Conservation (phyloP, 768 basidiomycete genomes). For the Termitomyces sp. region DNA sequence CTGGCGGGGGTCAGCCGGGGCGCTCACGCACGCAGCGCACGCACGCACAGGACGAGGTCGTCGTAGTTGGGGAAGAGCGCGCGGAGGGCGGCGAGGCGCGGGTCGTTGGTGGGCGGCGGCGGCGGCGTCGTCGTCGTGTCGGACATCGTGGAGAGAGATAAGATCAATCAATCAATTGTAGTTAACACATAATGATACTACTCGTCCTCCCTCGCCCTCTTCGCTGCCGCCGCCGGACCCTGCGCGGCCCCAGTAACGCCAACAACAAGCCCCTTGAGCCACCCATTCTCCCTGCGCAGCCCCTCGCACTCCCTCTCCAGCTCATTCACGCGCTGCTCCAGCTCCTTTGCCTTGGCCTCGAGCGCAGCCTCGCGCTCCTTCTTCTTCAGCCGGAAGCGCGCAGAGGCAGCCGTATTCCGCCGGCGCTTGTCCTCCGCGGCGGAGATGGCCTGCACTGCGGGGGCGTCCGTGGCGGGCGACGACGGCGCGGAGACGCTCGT, state of each 20-base stretch:
- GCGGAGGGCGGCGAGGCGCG: constrained; percentile 48
- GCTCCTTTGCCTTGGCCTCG: constrained; percentile 79
- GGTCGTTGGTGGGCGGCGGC: constrained; percentile 22
- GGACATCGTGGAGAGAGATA: too few species aligned
- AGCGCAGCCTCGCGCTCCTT: constrained; percentile 91
- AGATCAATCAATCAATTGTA: background rate
- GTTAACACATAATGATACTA: constrained; percentile 8
- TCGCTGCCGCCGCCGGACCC: constrained; percentile 22
- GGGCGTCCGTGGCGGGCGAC: constrained; percentile 24
- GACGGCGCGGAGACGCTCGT: constrained; percentile 31
- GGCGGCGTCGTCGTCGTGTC: constrained; percentile 27
- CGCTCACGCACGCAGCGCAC: too few species aligned
- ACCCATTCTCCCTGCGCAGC: constrained; percentile 84
- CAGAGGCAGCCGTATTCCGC: constrained; percentile 88
- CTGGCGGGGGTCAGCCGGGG: constrained; percentile 23
- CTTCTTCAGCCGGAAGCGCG: constrained; percentile 92
- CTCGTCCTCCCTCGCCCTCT: constrained; percentile 17
- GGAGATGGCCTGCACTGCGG: constrained; percentile 26
- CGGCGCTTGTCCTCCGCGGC: constrained; percentile 88
- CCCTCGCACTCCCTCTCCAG: constrained; percentile 91
- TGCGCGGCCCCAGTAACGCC: constrained; percentile 75
- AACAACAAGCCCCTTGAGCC: constrained; percentile 87
- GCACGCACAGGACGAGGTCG: constrained; percentile 58
- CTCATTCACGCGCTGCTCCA: constrained; percentile 72
- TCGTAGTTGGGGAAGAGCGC: constrained; percentile 83